These are phyloP conservation scores for Candida koratica DNA, from an alignment of 805 yeast species.

Conservation along the genomic window DNA sequence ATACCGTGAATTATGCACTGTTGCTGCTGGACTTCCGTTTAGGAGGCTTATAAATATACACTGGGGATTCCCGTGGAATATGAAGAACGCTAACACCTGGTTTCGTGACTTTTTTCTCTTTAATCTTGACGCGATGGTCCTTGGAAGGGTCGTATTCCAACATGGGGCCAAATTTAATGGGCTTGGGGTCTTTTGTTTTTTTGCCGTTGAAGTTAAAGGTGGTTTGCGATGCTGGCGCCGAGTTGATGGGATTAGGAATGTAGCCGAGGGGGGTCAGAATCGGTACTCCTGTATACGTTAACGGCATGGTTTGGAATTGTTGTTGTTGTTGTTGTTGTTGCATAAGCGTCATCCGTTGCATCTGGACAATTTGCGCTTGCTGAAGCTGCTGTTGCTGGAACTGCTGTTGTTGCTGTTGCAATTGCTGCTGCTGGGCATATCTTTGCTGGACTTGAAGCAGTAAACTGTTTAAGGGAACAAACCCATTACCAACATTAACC, in stretches of 20 bases:
- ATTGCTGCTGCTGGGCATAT: constrained; percentile 18
- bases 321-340: constrained; percentile 9
- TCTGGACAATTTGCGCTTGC: constrained; percentile 6
- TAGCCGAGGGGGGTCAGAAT: constrained; percentile 8
- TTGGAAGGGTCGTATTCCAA: constrained; percentile 39
- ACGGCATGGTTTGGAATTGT: constrained; percentile 1
- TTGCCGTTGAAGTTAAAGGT: constrained; percentile 12
- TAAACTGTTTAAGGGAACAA: constrained; percentile 18
- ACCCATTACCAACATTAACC: constrained; percentile 21
- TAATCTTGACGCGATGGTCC: constrained; percentile 16
- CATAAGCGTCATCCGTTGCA: constrained; percentile 2
- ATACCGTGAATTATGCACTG: no score
- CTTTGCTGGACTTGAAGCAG: constrained; percentile 20
- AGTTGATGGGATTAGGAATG: constrained; percentile 7
- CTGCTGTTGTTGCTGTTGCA: constrained; percentile 8
- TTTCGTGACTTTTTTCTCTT: constrained; percentile 15
- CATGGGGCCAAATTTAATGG: constrained; percentile 39
- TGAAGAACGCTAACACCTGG: constrained; percentile 23
- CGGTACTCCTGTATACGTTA: neutral
- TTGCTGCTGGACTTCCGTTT: constrained; percentile 14
- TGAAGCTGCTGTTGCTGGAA: constrained; percentile 10
- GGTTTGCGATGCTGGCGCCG: constrained; percentile 22
- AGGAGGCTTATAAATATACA: constrained; percentile 34
- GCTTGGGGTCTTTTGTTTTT: constrained; percentile 10
- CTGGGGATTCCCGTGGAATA: constrained; percentile 31